Evolutionary conservation across 2,329 filamentous ascomycete genomes (phyloP), one percentile per base, ranked within the genome.

Genomic region (Amesomyces nigricolor): DNA sequence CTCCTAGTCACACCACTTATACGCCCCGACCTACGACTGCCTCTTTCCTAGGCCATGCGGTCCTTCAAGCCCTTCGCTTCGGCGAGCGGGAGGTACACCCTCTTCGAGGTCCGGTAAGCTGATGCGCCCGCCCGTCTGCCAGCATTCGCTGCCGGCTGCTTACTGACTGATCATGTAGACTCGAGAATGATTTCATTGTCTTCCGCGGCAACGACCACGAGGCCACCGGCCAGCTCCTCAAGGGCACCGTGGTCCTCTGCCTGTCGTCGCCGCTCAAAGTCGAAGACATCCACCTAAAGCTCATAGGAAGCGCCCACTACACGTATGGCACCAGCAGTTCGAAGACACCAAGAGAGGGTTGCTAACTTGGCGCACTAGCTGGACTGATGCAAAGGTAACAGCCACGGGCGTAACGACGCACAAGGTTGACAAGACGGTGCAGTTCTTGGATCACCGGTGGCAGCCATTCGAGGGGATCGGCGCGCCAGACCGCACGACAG

Each of bases 121-220:
- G 9, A 7, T 22, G 3, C 13, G 22, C 10, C 17, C 3, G 11
- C 2, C 5, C 10, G 30, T 10, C n/a, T 46, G 19, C 17, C n/a
- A 32, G 22, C 26, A 50, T 22, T 9, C 16, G 47, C 22, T 32
- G 38, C 16, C 19, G 22, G 9, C 30, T 16, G n/a, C 42, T 19
- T 46, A 26, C 48, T 58, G 40, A 57, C 39, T 16, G 22, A 9
- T 19, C 16, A 29, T 46, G 16, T 65, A 91, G 88, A 51, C 79
- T 91, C 58, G 87, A 91, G 51, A 86, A 87, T 65, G 85, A 89
- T 65, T 88, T 91, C 55, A 82, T 92, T 57, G 85, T 92, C 30
- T 86, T 94, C 60, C 85, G 88, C 51, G 89, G 89, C 58, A 79
- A 75, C 62, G 85, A 89, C 54, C 78, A 87, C 67, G 89, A 92